These are phyloP conservation scores for Leishmania tropica DNA, from an alignment of 208 protist genomes.

Conservation along the genomic window DNA sequence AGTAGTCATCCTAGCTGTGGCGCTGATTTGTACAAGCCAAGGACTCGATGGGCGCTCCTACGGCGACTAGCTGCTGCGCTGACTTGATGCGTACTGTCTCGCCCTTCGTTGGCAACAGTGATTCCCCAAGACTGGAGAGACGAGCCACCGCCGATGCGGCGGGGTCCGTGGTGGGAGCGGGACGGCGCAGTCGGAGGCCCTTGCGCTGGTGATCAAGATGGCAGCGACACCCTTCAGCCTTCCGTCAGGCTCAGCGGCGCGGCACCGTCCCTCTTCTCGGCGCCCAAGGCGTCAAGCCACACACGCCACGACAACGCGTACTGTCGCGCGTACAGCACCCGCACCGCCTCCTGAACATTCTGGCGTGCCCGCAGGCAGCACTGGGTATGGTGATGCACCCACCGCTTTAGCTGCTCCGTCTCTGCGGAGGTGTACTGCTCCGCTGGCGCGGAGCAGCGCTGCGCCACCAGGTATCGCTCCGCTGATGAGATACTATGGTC, in stretches of 20 bases:
- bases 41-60: slow-evolving; percentile 13
- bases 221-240: neutral
- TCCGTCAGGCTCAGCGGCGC: neutral
- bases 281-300: slow-evolving; percentile 34
- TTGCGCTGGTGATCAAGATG: neutral
- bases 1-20: neutral
- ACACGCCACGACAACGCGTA: slow-evolving; percentile 74
- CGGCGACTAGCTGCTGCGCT: neutral
- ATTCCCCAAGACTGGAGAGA: neutral
- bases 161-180: neutral
- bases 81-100: neutral
- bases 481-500: slow-evolving; percentile 24
- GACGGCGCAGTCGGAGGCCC: neutral
- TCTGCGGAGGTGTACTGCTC: slow-evolving; percentile 72
- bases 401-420: slow-evolving; percentile 25
- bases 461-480: slow-evolving; percentile 29
- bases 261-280: neutral
- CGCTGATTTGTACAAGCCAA: neutral
- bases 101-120: neutral
- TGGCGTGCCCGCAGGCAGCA: slow-evolving; percentile 49
- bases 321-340: slow-evolving; percentile 62
- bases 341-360: slow-evolving; percentile 48
- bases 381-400: slow-evolving; percentile 43
- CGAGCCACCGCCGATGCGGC: neutral
- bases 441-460: slow-evolving; percentile 23